Base-by-base conservation (phyloP, 2,329 filamentous ascomycete species). In the Penicillium frequentans region DNA sequence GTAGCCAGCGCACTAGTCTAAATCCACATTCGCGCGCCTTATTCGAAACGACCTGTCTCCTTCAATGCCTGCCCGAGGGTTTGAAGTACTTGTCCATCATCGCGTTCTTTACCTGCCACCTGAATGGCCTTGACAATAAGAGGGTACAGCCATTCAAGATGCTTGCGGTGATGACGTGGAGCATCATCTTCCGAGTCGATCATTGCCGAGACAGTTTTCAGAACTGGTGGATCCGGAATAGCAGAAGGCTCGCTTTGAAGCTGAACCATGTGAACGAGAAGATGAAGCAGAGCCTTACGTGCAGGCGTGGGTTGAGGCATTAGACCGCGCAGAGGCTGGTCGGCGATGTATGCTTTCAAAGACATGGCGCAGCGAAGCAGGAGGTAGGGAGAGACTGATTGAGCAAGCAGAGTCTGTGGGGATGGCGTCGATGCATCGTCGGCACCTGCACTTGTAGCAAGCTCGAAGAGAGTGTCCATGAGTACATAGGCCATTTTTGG, bases 221-320 rank as follows among this genome's bases (percentile, higher is more conserved):
- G 53, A 10, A 52, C 56, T 14, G 70, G 66, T 14, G 69, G 68
- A 24, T 80, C 75, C 1, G 88, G 86, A 26, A 95, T 89, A 0
- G 90, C 88, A 4, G 83, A 82, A 0, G 86, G 84, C 63, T 92
- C 88, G 54, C 88, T 90, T 54, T 82, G 79, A 57, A 98, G 77
- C 19, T 81, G 79, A 1, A 90, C 84, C 33, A 96, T 78, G 46
- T 84, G 79, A 49, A 79, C 76, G 19, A 98, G 78, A 24, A 93
- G 81, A 67, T 90, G 89, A 5, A 90, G 71, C 11, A 99, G 77
- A 70, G 96, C 95, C 60, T 84, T 87, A 44, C 90, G 84, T 68
- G 96, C 90, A 9, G 86, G 88, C 5, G 91, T 80, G 0, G 93
- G 93, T 71, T 95, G 90, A 5, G 95, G 95, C 86, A 96, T 95